Evolutionary conservation across 352 stramenopile species (phyloP).

Genomic region (Thraustochytrium striatum): DNA sequence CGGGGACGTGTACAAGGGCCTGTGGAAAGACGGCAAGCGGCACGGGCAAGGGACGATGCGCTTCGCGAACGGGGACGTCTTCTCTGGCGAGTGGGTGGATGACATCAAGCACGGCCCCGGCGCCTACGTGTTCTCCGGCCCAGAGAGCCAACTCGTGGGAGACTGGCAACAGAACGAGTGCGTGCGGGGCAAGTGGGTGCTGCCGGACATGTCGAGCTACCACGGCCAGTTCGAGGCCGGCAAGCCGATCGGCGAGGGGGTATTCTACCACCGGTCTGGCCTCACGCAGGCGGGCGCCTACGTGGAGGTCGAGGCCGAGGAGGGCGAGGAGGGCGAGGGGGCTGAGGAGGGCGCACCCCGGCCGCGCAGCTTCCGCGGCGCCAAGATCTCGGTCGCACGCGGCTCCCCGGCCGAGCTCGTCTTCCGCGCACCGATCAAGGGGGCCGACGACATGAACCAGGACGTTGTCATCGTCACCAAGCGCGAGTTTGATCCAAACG

Average conservation of each 20-base stretch:
- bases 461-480: not conserved
- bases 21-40: constrained; percentile 66
- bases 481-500: not conserved
- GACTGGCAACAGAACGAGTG: constrained; percentile 1
- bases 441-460: not conserved
- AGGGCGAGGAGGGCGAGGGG: not conserved
- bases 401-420: not conserved
- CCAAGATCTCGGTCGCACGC: not conserved
- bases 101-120: constrained; percentile 73
- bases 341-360: not conserved
- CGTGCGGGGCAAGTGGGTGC: constrained; percentile 17
- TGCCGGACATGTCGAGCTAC: constrained; percentile 1
- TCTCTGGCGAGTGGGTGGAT: constrained; percentile 68
- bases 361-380: not conserved
- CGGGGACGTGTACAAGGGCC: constrained; percentile 75
- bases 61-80: constrained; percentile 57
- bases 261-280: constrained; percentile 28
- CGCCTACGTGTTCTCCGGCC: constrained; percentile 67
- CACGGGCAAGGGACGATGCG: constrained; percentile 62
- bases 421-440: not conserved
- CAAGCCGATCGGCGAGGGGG: constrained; percentile 1
- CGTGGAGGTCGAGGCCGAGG: not conserved
- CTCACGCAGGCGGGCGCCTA: constrained; percentile 30
- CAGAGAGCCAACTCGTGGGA: constrained; percentile 51
- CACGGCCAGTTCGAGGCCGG: constrained; percentile 30